phyloP scores from a whole-genome alignment of 208 protist genomes.

The Kentomonas sorsogonicus region DNA sequence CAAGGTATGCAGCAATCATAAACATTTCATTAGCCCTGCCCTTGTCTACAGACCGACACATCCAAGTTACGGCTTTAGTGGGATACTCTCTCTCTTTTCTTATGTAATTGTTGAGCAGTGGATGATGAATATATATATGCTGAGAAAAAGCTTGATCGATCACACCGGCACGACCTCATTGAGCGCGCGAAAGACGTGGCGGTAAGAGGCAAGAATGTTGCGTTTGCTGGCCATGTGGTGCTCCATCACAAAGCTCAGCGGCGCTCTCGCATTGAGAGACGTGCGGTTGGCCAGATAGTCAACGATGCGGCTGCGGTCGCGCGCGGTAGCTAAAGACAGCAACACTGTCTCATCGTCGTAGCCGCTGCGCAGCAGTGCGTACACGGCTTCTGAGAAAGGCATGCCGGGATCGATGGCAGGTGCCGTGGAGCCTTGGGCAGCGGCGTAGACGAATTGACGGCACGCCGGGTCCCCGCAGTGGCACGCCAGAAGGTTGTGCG shows the following conservation, averaged over 20 bases:
- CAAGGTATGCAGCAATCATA: no score
- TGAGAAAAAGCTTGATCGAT: background rate
- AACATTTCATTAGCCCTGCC: no score
- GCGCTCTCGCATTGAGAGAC: background rate
- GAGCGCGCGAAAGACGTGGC: slow-evolving; percentile 60
- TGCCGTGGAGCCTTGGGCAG: slow-evolving; percentile 9
- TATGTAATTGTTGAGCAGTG: background rate
- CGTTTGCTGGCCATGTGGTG: slow-evolving; percentile 24
- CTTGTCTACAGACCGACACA: no score
- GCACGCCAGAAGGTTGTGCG: slow-evolving; percentile 38
- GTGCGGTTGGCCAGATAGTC: background rate
- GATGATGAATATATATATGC: background rate
- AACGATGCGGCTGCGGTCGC: background rate
- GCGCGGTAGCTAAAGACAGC: slow-evolving; percentile 18
- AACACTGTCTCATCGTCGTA: slow-evolving; percentile 63
- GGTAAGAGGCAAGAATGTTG: slow-evolving; percentile 45
- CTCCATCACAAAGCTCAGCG: slow-evolving; percentile 13
- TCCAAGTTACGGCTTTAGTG: no score
- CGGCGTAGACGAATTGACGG: slow-evolving; percentile 53
- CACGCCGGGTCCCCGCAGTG: slow-evolving; percentile 41
- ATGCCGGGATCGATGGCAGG: background rate
- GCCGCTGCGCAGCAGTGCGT: slow-evolving; percentile 26
- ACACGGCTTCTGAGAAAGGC: slow-evolving; percentile 11
- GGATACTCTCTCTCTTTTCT: slow-evolving; percentile 5
- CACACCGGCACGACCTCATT: slow-evolving; percentile 47